Conservation (phyloP, 83 land plant genomes). For the Larix sibirica region DNA sequence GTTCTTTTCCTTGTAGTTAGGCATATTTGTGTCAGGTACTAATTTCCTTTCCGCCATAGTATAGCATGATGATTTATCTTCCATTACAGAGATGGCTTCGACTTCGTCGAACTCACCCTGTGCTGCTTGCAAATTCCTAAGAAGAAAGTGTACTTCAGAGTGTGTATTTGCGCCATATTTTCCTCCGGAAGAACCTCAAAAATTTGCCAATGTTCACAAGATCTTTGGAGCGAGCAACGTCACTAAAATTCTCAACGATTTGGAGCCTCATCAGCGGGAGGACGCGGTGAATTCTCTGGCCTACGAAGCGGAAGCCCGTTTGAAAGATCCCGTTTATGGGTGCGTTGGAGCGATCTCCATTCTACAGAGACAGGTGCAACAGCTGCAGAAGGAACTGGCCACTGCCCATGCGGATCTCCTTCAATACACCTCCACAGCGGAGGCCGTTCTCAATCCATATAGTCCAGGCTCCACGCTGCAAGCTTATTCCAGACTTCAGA, state of each 20-base stretch:
- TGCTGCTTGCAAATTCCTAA: constrained; percentile 61
- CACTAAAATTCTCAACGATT: constrained; percentile 48
- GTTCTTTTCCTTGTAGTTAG: no score
- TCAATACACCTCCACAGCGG: not conserved
- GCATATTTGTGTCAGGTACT: no score
- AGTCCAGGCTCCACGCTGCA: not conserved
- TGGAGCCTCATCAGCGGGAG: constrained; percentile 47
- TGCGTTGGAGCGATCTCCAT: constrained; percentile 33
- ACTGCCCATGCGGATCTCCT: constrained; percentile 15
- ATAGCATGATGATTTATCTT: no score
- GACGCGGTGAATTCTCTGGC: constrained; percentile 59
- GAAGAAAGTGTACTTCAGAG: constrained; percentile 52
- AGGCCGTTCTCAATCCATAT: not conserved
- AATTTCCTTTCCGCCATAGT: no score
- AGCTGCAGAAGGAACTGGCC: constrained; percentile 22
- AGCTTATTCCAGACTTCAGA: not conserved
- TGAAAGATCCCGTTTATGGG: constrained; percentile 37
- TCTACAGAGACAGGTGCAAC: constrained; percentile 18
- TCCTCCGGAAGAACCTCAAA: constrained; percentile 57
- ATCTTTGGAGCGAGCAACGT: constrained; percentile 68
- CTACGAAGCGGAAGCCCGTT: constrained; percentile 62
- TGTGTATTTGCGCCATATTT: constrained; percentile 67
- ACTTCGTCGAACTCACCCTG: constrained; percentile 43
- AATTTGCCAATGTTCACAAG: constrained; percentile 62
- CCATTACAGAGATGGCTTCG: no score